phyloP scores from a whole-genome alignment of 1,139 yeast species.

The Debaryomyces sp. region DNA sequence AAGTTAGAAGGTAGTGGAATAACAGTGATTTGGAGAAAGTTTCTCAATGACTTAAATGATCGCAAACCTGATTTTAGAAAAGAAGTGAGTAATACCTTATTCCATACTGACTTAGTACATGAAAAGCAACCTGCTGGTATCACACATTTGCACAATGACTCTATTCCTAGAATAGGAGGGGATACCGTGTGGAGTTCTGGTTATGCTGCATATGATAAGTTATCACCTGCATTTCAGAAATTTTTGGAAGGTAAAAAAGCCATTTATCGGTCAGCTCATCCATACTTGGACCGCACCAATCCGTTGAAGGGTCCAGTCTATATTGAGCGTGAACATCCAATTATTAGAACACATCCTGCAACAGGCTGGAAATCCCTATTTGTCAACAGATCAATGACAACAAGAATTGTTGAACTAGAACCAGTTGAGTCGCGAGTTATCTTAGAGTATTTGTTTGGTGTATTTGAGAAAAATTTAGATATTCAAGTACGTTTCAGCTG shows the following conservation, averaged over 20 bases:
- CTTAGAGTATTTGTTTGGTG: constrained; percentile 19
- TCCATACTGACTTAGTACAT: constrained; percentile 38
- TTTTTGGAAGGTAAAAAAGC: constrained; percentile 31
- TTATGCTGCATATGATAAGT: constrained; percentile 34
- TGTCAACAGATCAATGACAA: constrained; percentile 25
- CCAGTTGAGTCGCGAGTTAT: constrained; percentile 24
- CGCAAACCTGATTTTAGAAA: constrained; percentile 23
- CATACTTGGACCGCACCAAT: constrained; percentile 24
- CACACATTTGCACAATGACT: constrained; percentile 34
- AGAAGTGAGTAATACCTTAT: constrained; percentile 20
- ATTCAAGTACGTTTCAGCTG: background rate
- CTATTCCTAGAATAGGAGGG: constrained; percentile 35
- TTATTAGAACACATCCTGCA: constrained; percentile 33
- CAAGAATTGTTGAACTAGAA: constrained; percentile 27
- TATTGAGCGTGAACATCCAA: constrained; percentile 30
- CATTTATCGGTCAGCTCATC: constrained; percentile 22
- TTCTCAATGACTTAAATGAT: constrained; percentile 27
- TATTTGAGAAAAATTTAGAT: no score
- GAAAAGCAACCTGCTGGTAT: constrained; percentile 35
- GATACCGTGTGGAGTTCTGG: constrained; percentile 37
- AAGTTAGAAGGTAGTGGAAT: constrained; percentile 31
- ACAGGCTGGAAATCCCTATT: constrained; percentile 29
- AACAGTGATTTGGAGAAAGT: constrained; percentile 32
- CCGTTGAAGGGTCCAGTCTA: constrained; percentile 18
- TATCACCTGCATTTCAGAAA: constrained; percentile 31